Evolutionary conservation across 495 filamentous ascomycete species (phyloP).

Genomic region (Corynascus novoguineensis): DNA sequence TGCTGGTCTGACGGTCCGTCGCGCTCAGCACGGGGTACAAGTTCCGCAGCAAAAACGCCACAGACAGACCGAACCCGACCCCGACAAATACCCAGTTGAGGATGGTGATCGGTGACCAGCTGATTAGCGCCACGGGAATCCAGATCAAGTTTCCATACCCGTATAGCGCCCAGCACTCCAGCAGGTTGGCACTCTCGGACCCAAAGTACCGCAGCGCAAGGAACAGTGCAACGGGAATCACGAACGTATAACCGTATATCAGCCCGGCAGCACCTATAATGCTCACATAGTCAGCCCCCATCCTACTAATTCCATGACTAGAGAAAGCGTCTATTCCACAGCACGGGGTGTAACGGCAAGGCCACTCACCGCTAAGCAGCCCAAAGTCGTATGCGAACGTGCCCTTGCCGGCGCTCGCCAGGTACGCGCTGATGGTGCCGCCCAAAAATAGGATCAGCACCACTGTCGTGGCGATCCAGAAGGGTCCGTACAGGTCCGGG

Average conservation of each 20-base stretch:
- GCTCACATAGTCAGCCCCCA: conserved; percentile 20
- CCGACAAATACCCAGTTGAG: conserved; percentile 93
- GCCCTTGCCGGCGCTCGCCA: conserved; percentile 45
- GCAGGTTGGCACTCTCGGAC: conserved; percentile 74
- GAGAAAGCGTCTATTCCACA: too few species aligned
- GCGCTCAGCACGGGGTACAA: conserved; percentile 89
- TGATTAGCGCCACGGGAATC: conserved; percentile 89
- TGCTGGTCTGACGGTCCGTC: conserved; percentile 86
- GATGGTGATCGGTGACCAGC: conserved; percentile 74
- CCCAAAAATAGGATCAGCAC: conserved; percentile 92
- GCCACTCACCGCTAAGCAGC: conserved; percentile 59
- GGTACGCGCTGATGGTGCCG: conserved; percentile 87
- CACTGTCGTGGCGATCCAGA: conserved; percentile 98
- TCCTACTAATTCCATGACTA: neutral
- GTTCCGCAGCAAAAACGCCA: conserved; percentile 84
- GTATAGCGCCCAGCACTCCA: conserved; percentile 92
- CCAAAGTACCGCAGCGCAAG: conserved; percentile 91
- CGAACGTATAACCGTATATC: conserved; percentile 86
- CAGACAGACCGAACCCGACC: conserved; percentile 80
- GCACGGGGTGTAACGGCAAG: too few species aligned
- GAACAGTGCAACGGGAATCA: conserved; percentile 82
- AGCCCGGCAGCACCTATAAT: conserved; percentile 76
- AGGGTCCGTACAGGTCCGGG: conserved; percentile 87
- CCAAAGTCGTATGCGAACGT: conserved; percentile 77
- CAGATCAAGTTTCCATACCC: conserved; percentile 94